Evolutionary conservation across 73 alveolate genomes (phyloP).

Genomic region (Symbiodinium pilosum): DNA sequence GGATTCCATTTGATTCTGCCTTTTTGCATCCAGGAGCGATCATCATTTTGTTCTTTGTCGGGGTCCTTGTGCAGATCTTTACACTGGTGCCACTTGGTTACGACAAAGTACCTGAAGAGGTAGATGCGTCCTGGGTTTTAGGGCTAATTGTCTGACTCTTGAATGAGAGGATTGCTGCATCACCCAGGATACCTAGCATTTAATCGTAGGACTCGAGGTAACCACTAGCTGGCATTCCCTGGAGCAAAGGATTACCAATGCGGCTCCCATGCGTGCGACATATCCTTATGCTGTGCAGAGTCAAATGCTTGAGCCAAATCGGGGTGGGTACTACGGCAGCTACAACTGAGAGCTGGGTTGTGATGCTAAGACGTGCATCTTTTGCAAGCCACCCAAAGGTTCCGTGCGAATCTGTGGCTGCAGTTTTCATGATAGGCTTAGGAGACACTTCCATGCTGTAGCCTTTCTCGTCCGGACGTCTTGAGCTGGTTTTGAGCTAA

Average conservation of each 20-base stretch:
- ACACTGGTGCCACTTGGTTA: slow-evolving; percentile 25
- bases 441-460: neutral
- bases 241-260: neutral
- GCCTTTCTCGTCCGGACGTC: neutral
- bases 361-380: neutral
- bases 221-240: no score
- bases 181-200: no score
- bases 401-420: no score
- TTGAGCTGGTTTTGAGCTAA: neutral
- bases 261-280: neutral
- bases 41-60: slow-evolving; percentile 30
- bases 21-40: no score
- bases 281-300: neutral
- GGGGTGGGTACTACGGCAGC: neutral
- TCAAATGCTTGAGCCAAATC: neutral
- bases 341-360: neutral
- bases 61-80: slow-evolving; percentile 32
- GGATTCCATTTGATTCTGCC: no score
- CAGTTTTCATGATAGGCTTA: neutral
- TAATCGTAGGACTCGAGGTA: no score
- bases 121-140: no score
- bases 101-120: no score
- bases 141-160: no score
- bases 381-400: neutral
- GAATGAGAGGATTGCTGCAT: no score